Conservation (phyloP, 306 rosid genomes). For the Glycine tomentella region DNA sequence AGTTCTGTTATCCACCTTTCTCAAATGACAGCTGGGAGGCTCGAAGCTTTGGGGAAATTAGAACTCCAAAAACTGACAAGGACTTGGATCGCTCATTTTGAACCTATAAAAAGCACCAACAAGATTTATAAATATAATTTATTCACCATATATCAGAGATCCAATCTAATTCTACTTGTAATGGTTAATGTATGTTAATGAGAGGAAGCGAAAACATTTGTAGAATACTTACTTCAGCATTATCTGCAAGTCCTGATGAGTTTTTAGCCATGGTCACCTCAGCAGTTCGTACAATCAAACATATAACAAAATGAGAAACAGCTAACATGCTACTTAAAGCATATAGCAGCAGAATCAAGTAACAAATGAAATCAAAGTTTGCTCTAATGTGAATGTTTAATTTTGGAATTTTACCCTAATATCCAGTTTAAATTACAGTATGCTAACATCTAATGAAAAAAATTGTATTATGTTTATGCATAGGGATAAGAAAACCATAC, state of each 20-base stretch:
- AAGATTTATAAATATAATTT: constrained; percentile 9
- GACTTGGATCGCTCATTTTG: constrained; percentile 56
- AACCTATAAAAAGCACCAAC: constrained; percentile 52
- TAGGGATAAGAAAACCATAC: constrained; percentile 43
- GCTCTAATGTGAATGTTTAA: constrained; percentile 18
- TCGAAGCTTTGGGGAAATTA: constrained; percentile 94
- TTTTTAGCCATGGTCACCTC: constrained; percentile 45
- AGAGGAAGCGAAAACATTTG: constrained; percentile 21
- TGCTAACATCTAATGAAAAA: too few relatives aligned
- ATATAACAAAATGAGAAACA: constrained; percentile 47
- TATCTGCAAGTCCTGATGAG: constrained; percentile 45
- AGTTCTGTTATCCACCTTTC: constrained; percentile 59
- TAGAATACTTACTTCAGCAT: constrained; percentile 58
- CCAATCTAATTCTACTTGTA: constrained; percentile 7
- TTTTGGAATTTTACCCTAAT: constrained; percentile 15
- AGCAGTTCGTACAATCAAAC: constrained; percentile 41
- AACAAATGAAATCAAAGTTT: constrained; percentile 29
- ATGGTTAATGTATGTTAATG: constrained; percentile 6
- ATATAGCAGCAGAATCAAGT: constrained; percentile 13
- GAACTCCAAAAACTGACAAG: constrained; percentile 63
- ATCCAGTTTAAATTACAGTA: constrained; percentile 1
- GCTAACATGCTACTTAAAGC: constrained; percentile 33
- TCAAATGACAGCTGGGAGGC: constrained; percentile 87
- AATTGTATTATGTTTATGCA: neutral
- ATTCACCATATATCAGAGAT: constrained; percentile 34